Evolutionary conservation across 1,284 basidiomycete genomes (phyloP), one percentile per base, ranked within the genome.

Genomic region (Rhodotorula sp.): DNA sequence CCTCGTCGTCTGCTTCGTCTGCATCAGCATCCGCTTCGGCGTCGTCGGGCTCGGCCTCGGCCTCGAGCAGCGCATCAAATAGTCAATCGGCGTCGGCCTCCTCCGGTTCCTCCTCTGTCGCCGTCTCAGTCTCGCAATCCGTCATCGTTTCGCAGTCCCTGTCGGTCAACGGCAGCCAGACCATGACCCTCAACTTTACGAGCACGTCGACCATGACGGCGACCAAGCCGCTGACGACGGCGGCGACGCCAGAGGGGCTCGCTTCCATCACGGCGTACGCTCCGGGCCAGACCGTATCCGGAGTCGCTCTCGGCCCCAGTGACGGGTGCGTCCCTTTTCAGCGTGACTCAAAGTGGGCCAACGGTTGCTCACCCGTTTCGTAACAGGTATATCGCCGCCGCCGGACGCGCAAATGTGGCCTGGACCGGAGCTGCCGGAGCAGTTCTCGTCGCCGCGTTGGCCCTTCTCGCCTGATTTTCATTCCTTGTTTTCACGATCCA

Each of bases 351-450:
- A 1, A 10, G 1, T 10, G 38, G 38, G 15, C 21, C 18, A 19
- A 21, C 7, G 1, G 23, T 8, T 3, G 12, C 55, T 56, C 16
- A 61, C 8, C 4, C 3, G 47, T 10, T 15, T 2, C 21, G 0
- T 1, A 43, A n/a, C 70, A 71, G 70, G 23, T 71, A 69, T 50
- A 66, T 71, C 38, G 70, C 70, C n/a, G 70, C 56, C 0, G 67
- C 70, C 7, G 50, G 59, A 49, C 48, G 45, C 18, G 48, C 50
- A 8, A 21, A 52, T 12, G 34, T 54, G 14, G 31, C 47, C 3
- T 23, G 57, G 18, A 21, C 50, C 7, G 34, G 59, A 8, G 8
- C 26, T 12, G 45, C 48, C 26, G 59, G 59, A 31, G 45, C 47
- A 16, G 26, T 23, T 5, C 15, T 47, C n/a, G 31, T 49, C 21